phyloP scores from a whole-genome alignment of 1,139 yeast species.

The Lodderomyces metapsilosis region DNA sequence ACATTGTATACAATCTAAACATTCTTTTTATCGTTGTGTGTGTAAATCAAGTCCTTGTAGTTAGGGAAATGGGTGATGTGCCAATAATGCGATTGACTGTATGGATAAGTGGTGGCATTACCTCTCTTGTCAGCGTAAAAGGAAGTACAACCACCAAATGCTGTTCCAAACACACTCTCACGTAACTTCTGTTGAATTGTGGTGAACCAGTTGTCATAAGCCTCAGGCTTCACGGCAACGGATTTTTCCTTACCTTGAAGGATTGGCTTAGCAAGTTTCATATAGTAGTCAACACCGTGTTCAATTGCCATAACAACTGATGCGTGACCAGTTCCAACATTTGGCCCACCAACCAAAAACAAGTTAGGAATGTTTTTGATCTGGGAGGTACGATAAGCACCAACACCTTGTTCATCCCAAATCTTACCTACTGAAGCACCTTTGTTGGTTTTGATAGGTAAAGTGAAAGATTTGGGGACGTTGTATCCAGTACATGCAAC shows the following conservation, averaged over 20 bases:
- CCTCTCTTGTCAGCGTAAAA: conserved; percentile 35
- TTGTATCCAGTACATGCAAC: conserved; percentile 48
- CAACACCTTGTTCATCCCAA: conserved; percentile 33
- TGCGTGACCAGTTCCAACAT: conserved; percentile 46
- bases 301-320: conserved; percentile 44
- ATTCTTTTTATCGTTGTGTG: conserved; percentile 8
- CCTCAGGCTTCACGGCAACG: conserved; percentile 30
- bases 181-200: conserved; percentile 27
- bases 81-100: conserved; percentile 36
- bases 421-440: conserved; percentile 20
- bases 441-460: conserved; percentile 27
- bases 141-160: conserved; percentile 43
- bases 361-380: conserved; percentile 37
- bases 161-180: conserved; percentile 36
- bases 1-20: neutral
- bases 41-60: conserved; percentile 25
- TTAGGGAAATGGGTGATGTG: conserved; percentile 27
- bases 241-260: conserved; percentile 29
- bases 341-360: conserved; percentile 41
- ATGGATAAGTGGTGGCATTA: conserved; percentile 40
- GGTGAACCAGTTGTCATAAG: conserved; percentile 36
- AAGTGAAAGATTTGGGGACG: conserved; percentile 21
- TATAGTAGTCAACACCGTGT: conserved; percentile 29
- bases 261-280: conserved; percentile 26
- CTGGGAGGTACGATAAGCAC: conserved; percentile 38